Percentiles rank a stretch among this genome's conserved stretches.
phyloP scores from a whole-genome alignment of 345 rosid species.

The Salix dunnii region DNA sequence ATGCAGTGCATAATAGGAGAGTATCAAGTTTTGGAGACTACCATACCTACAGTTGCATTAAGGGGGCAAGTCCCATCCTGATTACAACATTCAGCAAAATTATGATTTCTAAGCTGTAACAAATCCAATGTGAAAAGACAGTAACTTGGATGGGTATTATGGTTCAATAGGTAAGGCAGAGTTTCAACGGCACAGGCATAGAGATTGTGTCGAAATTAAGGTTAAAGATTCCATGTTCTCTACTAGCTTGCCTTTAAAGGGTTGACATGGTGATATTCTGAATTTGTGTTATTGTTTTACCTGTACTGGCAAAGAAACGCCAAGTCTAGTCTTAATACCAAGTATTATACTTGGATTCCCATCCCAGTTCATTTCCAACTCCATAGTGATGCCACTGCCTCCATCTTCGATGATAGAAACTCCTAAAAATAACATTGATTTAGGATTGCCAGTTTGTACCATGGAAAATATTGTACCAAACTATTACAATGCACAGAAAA shows the following conservation, averaged over 20 bases:
- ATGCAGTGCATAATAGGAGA: background rate
- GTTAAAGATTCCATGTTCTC: background rate
- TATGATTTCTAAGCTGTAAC: background rate
- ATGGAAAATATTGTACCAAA: background rate
- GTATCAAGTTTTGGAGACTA: background rate
- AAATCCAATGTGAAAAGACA: too few species aligned
- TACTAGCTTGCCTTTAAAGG: background rate
- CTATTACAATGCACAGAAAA: background rate
- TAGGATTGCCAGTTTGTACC: background rate
- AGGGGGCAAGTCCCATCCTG: background rate
- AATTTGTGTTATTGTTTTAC: slow-evolving; percentile 5
- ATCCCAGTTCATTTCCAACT: slow-evolving; percentile 41
- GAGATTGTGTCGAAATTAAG: background rate
- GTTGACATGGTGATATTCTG: background rate
- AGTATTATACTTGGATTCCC: slow-evolving; percentile 37
- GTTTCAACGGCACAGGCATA: background rate
- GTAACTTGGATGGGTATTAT: too few species aligned
- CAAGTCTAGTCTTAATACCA: slow-evolving; percentile 32
- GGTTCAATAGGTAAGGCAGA: background rate
- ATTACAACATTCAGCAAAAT: background rate
- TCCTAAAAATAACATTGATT: slow-evolving; percentile 17
- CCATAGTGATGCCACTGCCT: slow-evolving; percentile 29
- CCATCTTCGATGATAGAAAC: slow-evolving; percentile 31
- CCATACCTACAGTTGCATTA: too few species aligned
- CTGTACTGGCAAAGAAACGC: slow-evolving; percentile 37